These are phyloP conservation scores for Capniomyces stellatus DNA, from an alignment of 371 early-diverging fungal genomes.

Conservation along the genomic window DNA sequence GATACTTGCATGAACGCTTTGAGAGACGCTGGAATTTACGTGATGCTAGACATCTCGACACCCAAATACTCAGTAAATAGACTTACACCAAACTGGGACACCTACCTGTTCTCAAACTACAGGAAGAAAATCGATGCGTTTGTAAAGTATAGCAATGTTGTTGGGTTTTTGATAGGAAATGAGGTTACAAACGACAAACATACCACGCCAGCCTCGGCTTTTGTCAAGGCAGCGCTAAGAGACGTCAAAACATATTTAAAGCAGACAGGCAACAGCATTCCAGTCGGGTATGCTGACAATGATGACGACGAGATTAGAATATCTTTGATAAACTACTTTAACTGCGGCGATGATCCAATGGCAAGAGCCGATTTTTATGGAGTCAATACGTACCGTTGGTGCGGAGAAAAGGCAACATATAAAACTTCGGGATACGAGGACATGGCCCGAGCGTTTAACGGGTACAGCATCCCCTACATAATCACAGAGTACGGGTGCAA, in stretches of 20 bases:
- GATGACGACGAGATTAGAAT: constrained; percentile 53
- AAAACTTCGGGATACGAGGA: constrained; percentile 24
- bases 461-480: constrained; percentile 22
- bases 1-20: constrained; percentile 55
- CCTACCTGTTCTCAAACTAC: constrained; percentile 34
- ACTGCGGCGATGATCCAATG: constrained; percentile 37
- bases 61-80: constrained; percentile 45
- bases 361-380: constrained; percentile 53
- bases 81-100: constrained; percentile 38
- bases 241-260: constrained; percentile 46
- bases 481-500: constrained; percentile 30
- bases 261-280: constrained; percentile 27
- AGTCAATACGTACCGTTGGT: constrained; percentile 28
- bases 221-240: constrained; percentile 50
- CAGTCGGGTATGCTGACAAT: constrained; percentile 66
- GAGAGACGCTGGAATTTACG: constrained; percentile 45
- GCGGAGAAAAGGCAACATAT: constrained; percentile 17
- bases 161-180: constrained; percentile 63
- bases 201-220: constrained; percentile 46
- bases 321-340: constrained; percentile 46
- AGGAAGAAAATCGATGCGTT: constrained; percentile 44
- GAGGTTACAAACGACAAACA: constrained; percentile 51
- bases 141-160: constrained; percentile 36
- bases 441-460: constrained; percentile 14
- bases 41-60: constrained; percentile 48